A percentile compares a stretch with the other conserved stretches of the same genome.
Evolutionary conservation across 306 rosid genomes (phyloP).

Genomic region (Casuarina glauca): DNA sequence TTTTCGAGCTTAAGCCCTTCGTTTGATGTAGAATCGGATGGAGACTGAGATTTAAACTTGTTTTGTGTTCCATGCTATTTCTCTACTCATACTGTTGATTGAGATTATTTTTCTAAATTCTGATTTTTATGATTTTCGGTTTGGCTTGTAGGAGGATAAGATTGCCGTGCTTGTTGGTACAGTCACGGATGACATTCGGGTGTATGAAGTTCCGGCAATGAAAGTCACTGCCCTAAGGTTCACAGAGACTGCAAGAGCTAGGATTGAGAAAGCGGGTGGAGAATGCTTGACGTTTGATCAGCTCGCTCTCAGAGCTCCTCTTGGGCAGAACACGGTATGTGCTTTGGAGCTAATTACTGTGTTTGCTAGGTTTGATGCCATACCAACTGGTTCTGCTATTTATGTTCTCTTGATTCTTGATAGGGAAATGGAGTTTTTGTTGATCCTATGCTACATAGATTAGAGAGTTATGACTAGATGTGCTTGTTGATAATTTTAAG

Average conservation of each 20-base stretch:
- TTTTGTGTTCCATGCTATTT: neutral
- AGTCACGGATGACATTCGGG: constrained; percentile 58
- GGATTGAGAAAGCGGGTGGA: constrained; percentile 75
- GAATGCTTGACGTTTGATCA: constrained; percentile 64
- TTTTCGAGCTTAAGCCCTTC: neutral
- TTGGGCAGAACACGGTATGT: constrained; percentile 64
- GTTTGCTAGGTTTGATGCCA: neutral
- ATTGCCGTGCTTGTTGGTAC: constrained; percentile 60
- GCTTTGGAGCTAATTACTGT: neutral
- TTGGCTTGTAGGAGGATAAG: constrained; percentile 40
- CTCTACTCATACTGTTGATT: neutral
- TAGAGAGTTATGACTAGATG: neutral
- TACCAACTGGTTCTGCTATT: neutral
- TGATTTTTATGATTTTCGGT: neutral
- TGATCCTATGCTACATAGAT: neutral
- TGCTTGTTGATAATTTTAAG: neutral
- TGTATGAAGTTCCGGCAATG: constrained; percentile 46
- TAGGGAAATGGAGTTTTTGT: neutral
- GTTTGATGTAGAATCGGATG: neutral
- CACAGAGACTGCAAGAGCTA: constrained; percentile 70
- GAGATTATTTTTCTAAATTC: neutral
- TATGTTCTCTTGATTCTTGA: neutral
- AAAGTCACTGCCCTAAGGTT: constrained; percentile 69
- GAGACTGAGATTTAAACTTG: neutral
- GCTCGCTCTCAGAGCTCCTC: constrained; percentile 61